phyloP scores from a whole-genome alignment of 441 rosid species.

The Populus hybrid region DNA sequence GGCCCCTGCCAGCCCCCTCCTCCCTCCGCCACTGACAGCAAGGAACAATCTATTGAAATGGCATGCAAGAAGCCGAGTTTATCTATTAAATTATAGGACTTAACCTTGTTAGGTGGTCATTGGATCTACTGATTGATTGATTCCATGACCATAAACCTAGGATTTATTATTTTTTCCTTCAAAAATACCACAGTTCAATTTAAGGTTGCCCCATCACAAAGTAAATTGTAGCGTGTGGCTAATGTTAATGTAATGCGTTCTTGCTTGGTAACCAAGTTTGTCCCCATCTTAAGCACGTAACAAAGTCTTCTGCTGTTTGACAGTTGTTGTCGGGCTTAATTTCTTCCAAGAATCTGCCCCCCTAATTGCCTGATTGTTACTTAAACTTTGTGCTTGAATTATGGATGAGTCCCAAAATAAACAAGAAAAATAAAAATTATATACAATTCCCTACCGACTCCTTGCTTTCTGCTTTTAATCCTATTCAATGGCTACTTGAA shows the following conservation, averaged over 20 bases:
- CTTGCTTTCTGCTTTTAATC: not conserved
- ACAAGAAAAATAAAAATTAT: too few species aligned
- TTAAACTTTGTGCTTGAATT: not conserved
- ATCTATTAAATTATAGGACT: not conserved
- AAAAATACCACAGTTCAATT: not conserved
- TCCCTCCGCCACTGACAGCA: too few species aligned
- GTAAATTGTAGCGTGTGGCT: slow-evolving; percentile 6
- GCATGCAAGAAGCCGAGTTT: not conserved
- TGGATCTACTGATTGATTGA: not conserved
- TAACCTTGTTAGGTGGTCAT: too few species aligned
- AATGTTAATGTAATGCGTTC: not conserved
- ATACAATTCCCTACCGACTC: not conserved
- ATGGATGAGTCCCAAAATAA: not conserved
- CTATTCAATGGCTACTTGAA: not conserved
- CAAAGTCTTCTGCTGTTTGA: not conserved
- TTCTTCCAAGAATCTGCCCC: not conserved
- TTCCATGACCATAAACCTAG: not conserved
- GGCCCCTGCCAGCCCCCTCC: too few species aligned
- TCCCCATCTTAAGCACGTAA: not conserved
- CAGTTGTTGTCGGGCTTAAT: not conserved
- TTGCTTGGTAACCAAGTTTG: slow-evolving; percentile 26
- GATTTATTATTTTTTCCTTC: not conserved
- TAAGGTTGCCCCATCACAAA: not conserved
- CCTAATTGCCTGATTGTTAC: too few species aligned
- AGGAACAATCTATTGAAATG: not conserved